phyloP scores from a whole-genome alignment of 2,329 filamentous ascomycete genomes.

The Sclerotinia borealis region DNA sequence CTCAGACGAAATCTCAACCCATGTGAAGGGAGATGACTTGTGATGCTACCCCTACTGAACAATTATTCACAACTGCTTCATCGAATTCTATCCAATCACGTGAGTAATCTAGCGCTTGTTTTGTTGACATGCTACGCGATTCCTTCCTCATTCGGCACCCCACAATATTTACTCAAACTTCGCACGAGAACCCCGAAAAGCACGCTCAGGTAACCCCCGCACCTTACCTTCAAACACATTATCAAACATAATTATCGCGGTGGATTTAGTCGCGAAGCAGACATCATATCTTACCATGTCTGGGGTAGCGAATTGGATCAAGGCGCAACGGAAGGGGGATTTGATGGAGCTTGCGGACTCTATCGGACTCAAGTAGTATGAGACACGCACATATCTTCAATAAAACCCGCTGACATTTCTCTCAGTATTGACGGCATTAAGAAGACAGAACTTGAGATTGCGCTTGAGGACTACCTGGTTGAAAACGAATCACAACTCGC shows the following conservation, averaged over 20 bases:
- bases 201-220: slow-evolving; percentile 5
- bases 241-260: not conserved
- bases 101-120: not conserved
- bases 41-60: not conserved
- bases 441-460: slow-evolving; percentile 73
- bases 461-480: slow-evolving; percentile 67
- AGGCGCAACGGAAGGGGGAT: slow-evolving; percentile 75
- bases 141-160: slow-evolving; percentile 3
- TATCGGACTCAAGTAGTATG: slow-evolving; percentile 68
- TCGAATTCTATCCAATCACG: not conserved
- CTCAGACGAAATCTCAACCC: not conserved
- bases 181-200: not conserved
- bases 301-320: slow-evolving; percentile 63
- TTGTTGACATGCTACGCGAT: slow-evolving; percentile 14
- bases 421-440: slow-evolving; percentile 62
- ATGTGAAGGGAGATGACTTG: not conserved
- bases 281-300: slow-evolving; percentile 47
- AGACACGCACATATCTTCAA: slow-evolving; percentile 25
- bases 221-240: not conserved
- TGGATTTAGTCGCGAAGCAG: not conserved
- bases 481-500: slow-evolving; percentile 61
- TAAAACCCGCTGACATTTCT: slow-evolving; percentile 19
- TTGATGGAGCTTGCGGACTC: slow-evolving; percentile 67
- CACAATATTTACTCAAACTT: slow-evolving; percentile 9
- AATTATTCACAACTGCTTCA: not conserved